Conservation (phyloP, 208 protist genomes). For the Endotrypanum monterogeii region DNA sequence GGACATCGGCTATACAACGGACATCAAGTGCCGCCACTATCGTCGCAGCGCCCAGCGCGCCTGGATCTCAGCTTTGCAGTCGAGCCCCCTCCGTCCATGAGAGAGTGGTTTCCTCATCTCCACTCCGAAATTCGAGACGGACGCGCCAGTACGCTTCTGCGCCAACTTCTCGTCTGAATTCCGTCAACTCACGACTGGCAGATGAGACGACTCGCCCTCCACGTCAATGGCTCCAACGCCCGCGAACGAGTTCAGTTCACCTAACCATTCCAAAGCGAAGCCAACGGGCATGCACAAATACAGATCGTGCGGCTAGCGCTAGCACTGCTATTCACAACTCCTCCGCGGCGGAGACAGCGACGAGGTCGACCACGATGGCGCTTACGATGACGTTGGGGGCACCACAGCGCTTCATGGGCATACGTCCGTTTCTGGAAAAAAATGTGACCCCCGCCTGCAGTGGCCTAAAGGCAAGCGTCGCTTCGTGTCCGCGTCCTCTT, state of each 20-base stretch:
- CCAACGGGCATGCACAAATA: neutral
- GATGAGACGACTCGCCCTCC: neutral
- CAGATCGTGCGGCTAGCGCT: neutral
- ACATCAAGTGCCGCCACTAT: neutral
- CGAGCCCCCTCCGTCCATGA: constrained; percentile 20
- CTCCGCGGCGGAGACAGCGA: too few species aligned
- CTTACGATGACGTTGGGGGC: neutral
- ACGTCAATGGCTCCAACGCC: neutral
- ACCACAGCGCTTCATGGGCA: constrained; percentile 9
- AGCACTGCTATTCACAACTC: neutral
- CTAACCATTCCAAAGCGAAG: neutral
- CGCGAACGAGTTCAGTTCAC: neutral
- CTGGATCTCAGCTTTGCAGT: constrained; percentile 6
- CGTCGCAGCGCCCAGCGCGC: neutral
- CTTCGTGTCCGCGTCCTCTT: constrained; percentile 6
- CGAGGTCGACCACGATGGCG: neutral
- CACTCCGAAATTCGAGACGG: neutral
- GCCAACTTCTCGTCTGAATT: constrained; percentile 33
- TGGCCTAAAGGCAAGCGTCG: neutral
- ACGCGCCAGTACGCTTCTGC: constrained; percentile 22
- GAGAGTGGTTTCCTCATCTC: neutral
- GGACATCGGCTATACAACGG: neutral
- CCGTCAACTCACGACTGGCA: constrained; percentile 35
- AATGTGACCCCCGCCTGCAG: neutral
- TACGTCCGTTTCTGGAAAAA: constrained; percentile 15